phyloP scores from a whole-genome alignment of 2,329 filamentous ascomycete genomes.

The Penicillium frequentans region DNA sequence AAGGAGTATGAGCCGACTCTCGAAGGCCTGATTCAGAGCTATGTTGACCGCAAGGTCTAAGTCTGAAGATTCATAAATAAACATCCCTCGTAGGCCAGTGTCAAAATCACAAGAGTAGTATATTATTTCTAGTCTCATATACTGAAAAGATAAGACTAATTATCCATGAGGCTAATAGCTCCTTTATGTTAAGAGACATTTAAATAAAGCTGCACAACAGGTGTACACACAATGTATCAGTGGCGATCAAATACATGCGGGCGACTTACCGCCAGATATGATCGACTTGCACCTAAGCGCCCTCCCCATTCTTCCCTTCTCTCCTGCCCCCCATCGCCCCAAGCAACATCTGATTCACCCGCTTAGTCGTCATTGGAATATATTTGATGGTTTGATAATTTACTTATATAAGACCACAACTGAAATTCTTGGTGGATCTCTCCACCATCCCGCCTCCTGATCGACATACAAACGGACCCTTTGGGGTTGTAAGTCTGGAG shows the following conservation, averaged over 20 bases:
- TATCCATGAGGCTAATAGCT: neutral
- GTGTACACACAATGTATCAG: neutral
- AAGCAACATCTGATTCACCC: neutral
- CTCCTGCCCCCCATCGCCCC: neutral
- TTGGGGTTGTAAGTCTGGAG: slow-evolving; percentile 12
- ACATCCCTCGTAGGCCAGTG: neutral
- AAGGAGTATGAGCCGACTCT: slow-evolving; percentile 83
- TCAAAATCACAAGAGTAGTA: neutral
- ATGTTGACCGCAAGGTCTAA: slow-evolving; percentile 59
- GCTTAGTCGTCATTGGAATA: neutral
- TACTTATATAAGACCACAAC: neutral
- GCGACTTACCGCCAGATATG: slow-evolving; percentile 1
- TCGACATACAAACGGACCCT: slow-evolving; percentile 16
- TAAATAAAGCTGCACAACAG: neutral
- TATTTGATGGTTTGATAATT: neutral
- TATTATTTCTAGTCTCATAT: neutral
- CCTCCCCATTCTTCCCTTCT: neutral
- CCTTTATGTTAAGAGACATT: neutral
- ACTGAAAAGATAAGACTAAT: neutral
- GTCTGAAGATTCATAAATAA: neutral
- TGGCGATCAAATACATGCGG: neutral
- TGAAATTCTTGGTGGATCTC: slow-evolving; percentile 1
- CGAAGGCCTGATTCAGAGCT: slow-evolving; percentile 82
- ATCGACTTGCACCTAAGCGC: slow-evolving; percentile 1
- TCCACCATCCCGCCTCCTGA: slow-evolving; percentile 15